Evolutionary conservation across 371 early-diverging fungal species (phyloP), one percentile per base, ranked within the genome.

Genomic region (Haplosporangium sp.): DNA sequence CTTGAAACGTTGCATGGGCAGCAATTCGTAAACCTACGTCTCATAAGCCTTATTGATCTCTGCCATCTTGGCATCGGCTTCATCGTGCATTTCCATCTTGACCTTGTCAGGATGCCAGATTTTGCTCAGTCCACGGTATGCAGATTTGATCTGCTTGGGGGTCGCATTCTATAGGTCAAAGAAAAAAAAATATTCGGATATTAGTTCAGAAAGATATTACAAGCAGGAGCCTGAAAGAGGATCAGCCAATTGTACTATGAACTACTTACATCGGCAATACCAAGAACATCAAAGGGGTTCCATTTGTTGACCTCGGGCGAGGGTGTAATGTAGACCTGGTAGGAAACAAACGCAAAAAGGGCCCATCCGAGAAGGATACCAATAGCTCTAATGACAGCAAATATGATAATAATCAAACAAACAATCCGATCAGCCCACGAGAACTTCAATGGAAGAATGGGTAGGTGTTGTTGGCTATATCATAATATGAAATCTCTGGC

Each of bases 241-340:
- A 29, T 29, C 29, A 29, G 29, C 29, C 29, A 2, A 29, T 29
- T 29, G 29, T 29, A 29, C 29, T 4, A 29, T 29, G 29, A 29
- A 2, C 29, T 29, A 50, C 64, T 73, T 84, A 92, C 93, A 80
- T 91, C 89, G 46, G 85, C 81, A 48, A 98, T 83, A 40, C 94
- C 95, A 47, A 98, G 86, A 64, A 98, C 91, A 73, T 91, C 86
- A 83, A 93, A 98, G 37, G 98, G 98, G 83, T 98, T 96, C 95
- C 95, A 98, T 36, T 85, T 81, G 47, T 86, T 88, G 37, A 85
- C 82, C 60, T 91, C 90, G 36, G 91, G 69, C 62, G 87, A 84
- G 18, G 93, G 92, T 55, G 89, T 92, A 48, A 90, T 86, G 23
- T 64, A 69, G 12, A 93, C 92, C 67, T 93, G 85, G 83, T 96